Evolutionary conservation across 2,329 filamentous ascomycete species (phyloP), one percentile per base, ranked within the genome.

Genomic region (Fusarium buxicola): DNA sequence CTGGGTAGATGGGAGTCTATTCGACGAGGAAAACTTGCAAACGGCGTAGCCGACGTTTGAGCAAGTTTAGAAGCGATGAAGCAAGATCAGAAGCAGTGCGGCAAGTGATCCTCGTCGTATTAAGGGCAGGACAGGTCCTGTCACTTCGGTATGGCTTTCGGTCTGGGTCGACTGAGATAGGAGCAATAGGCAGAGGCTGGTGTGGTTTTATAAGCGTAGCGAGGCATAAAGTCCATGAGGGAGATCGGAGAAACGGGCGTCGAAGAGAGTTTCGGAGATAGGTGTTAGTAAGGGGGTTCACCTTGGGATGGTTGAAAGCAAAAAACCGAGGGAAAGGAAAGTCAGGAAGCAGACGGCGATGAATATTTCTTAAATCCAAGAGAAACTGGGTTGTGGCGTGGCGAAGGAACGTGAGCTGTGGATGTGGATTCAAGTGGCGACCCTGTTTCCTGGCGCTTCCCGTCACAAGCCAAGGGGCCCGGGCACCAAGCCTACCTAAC

Each of bases 181-280:
- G 50, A 48, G 40, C 62, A 55, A 55, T 64, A 65, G 62, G 53
- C 36, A 48, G 61, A 51, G 49, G 56, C 41, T 64, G 53, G 40
- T 58, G 52, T 55, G 34, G 40, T 49, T 69, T 66, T 63, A 39
- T 62, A 68, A 48, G 55, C 48, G 61, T 70, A 58, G 56, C 51
- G 53, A 59, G 54, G 45, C 62, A 67, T 66, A 69, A 69, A 69
- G 61, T 71, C 68, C 69, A 71, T 72, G 53, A 50, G 69, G 46
- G 55, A 55, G 63, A 50, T 61, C 48, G 56, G 38, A 53, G 44
- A 51, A 9, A 21, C 24, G 31, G 27, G 30, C 36, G 51, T 50
- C 27, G 24, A 52, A 28, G 25, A 41, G 31, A 39, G 39, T 31
- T 46, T 45, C 50, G 45, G 53, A 52, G 56, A 62, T 63, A 56